Evolutionary conservation across 169 alveolate genomes (phyloP), one percentile per base, ranked within the genome.

Genomic region (Babesia ovata): DNA sequence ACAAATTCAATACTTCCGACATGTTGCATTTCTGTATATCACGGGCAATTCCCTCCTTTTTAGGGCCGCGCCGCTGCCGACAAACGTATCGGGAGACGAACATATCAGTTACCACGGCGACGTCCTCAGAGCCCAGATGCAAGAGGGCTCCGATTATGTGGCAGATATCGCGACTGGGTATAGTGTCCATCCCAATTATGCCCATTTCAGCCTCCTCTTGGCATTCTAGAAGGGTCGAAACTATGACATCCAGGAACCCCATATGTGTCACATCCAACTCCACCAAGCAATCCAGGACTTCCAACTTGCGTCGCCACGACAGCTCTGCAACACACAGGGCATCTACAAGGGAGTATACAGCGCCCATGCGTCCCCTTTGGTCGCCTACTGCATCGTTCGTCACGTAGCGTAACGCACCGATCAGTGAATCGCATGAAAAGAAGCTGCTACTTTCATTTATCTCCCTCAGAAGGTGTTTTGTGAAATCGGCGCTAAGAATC

Each of bases 371-470:
- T 4, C 63, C 63, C 16, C 48, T 21, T 1, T 10, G 19, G 39
- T 26, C 76, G 3, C 16, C 19, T 10, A 2, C 17, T 12, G 29
- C 33, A 52, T 36, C 54, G 33, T 33, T 6, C 8, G 22, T n/a
- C 44, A 67, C n/a, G 26, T 67, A 67, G 12, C 33, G 56, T 24
- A 67, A 44, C 26, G 66, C 19, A 19, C 66, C 76, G 17, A 67
- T 33, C 65, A 67, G 76, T 24, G 57, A 28, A 4, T 67, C 57
- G 28, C 26, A 12, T 0, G 73, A 24, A 16, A 13, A 21, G 13
- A 12, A 33, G 21, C 21, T 12, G 29, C 28, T 48, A 22, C 21
- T 17, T 9, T 67, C 65, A 0, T 24, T 29, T 19, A 44, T 22
- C 58, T 36, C 53, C 22, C 44, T 10, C 14, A 29, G 26, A 24